Base-by-base conservation (phyloP, 768 basidiomycete species). In the Hypholoma fasciculare region DNA sequence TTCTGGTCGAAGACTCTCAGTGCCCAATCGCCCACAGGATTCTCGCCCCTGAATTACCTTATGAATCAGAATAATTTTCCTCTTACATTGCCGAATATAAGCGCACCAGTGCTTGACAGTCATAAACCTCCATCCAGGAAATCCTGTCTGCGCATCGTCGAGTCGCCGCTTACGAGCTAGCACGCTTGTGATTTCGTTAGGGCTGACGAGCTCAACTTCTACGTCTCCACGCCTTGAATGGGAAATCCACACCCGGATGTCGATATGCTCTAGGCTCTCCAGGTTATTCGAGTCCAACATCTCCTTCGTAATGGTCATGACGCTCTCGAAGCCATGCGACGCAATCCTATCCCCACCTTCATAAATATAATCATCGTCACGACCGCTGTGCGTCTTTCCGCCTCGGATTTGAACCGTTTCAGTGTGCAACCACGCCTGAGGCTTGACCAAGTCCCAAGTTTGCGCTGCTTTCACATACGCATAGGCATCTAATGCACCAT, bases 121-220 rank as follows among this genome's bases (percentile, higher is more conserved):
- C 94, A 97, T 98, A 69, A 99, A 98, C 40, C 82, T 87, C 96
- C 96, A 99, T 3, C 92, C 96, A 20, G 84, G 84, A 70, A 82
- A 96, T 4, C 97, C 97, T 13, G 78, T 81, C 7, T 65, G 70
- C 7, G 82, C 86, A 17, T 73, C 71, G 67, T 99, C 96, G 12
- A 79, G 76, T 47, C 76, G 65, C 52, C 96, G 82, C 50, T 77
- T 77, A 34, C 84, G 83, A n/a, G 91, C 96, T 43, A 99, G 72
- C 11, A 96, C 78, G 71, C 94, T 96, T 67, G 77, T 86, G 58
- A 98, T 78, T 6, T 94, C 94, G 37, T 83, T 84, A 0, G 96
- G 96, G 65, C 94, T 96, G 30, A 78, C 69, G 36, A 98, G 67
- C 71, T 94, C 89, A 51, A 98, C 90, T 71, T 96, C 93, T 4